phyloP scores from a whole-genome alignment of 1,284 basidiomycete genomes.

The Athelia sp. region DNA sequence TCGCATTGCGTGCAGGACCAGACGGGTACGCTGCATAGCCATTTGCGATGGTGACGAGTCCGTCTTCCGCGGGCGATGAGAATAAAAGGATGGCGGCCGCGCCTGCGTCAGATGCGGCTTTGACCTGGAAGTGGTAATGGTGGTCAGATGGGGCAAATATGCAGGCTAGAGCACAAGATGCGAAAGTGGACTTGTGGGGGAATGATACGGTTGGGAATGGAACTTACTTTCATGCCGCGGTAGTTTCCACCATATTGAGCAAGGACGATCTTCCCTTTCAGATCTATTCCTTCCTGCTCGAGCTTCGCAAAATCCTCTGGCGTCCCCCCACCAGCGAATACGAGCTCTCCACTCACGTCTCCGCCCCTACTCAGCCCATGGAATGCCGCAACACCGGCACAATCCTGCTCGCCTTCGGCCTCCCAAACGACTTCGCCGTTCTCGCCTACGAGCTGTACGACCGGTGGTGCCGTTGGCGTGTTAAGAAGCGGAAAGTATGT shows the following conservation, averaged over 20 bases:
- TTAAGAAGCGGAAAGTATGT: slow-evolving; percentile 83
- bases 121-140: slow-evolving; percentile 42
- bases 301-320: slow-evolving; percentile 76
- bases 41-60: slow-evolving; percentile 74
- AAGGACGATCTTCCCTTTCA: slow-evolving; percentile 81
- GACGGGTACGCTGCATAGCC: slow-evolving; percentile 77
- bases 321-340: slow-evolving; percentile 81
- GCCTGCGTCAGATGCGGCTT: slow-evolving; percentile 81
- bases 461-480: slow-evolving; percentile 57
- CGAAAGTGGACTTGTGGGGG: background rate
- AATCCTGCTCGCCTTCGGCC: slow-evolving; percentile 57
- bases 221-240: slow-evolving; percentile 75
- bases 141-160: background rate
- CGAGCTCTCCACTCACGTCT: slow-evolving; percentile 59
- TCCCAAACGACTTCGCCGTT: slow-evolving; percentile 66
- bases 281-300: slow-evolving; percentile 55
- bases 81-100: slow-evolving; percentile 78
- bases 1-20: slow-evolving; percentile 85
- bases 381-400: slow-evolving; percentile 55
- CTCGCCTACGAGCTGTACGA: slow-evolving; percentile 50
- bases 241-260: slow-evolving; percentile 78
- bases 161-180: background rate
- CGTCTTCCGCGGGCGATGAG: slow-evolving; percentile 87
- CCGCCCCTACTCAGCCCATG: slow-evolving; percentile 68
- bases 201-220: background rate